Percentiles rank a stretch among this genome's conserved stretches.
phyloP scores from a whole-genome alignment of 2,329 filamentous ascomycete genomes.

The Fusarium praegraminearum region DNA sequence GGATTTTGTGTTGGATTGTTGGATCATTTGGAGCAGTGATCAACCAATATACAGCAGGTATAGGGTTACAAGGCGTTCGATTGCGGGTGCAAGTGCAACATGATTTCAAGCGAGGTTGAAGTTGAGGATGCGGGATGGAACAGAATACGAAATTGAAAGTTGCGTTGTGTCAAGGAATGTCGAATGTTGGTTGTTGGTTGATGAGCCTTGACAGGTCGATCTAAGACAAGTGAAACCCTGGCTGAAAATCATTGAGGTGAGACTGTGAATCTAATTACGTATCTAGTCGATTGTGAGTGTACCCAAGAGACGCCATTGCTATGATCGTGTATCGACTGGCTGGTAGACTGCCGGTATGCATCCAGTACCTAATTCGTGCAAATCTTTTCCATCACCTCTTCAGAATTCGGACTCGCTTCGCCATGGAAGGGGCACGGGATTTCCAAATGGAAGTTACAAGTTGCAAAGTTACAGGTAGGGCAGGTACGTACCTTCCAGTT shows the following conservation, averaged over 20 bases:
- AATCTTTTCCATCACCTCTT: neutral
- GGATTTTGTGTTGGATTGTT: slow-evolving; percentile 10
- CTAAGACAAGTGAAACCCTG: slow-evolving; percentile 19
- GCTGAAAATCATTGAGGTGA: slow-evolving; percentile 22
- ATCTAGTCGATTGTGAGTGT: neutral
- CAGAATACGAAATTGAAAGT: slow-evolving; percentile 28
- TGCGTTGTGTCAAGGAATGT: neutral
- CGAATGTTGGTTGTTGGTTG: neutral
- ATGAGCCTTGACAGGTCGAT: slow-evolving; percentile 20
- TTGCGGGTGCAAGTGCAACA: slow-evolving; percentile 9
- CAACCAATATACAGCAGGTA: neutral
- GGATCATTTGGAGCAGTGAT: neutral
- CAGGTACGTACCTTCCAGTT: neutral
- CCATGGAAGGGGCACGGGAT: slow-evolving; percentile 14
- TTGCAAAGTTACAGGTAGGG: neutral
- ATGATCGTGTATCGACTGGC: neutral
- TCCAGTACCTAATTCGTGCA: neutral
- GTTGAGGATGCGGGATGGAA: neutral
- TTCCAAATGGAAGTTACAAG: slow-evolving; percentile 12
- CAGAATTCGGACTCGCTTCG: slow-evolving; percentile 5
- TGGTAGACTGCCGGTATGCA: neutral
- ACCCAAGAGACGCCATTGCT: neutral
- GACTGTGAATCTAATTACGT: neutral
- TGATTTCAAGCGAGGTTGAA: neutral
- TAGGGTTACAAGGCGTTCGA: neutral